A percentile compares a stretch with the other conserved stretches of the same genome.
phyloP scores from a whole-genome alignment of 257 asterid species.

The Primulina tabacum region DNA sequence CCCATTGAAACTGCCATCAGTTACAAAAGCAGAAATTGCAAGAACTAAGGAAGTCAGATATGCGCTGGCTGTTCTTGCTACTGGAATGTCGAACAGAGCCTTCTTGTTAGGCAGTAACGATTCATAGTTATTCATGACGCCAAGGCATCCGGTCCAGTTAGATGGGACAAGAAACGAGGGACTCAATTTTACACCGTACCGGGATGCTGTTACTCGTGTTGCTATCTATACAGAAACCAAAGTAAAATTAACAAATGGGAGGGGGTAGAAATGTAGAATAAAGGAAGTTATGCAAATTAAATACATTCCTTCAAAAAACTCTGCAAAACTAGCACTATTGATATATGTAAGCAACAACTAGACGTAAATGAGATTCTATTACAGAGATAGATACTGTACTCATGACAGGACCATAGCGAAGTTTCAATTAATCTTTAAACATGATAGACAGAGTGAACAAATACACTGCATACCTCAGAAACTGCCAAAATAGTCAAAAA shows the following conservation, averaged over 20 bases:
- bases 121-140: slow-evolving; percentile 84
- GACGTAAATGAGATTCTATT: no score
- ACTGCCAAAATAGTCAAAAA: slow-evolving; percentile 81
- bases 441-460: neutral
- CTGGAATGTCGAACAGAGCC: slow-evolving; percentile 88
- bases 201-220: slow-evolving; percentile 70
- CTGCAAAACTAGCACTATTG: no score
- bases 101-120: slow-evolving; percentile 75
- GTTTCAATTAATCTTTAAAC: no score
- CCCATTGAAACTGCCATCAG: slow-evolving; percentile 87
- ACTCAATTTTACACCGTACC: slow-evolving; percentile 79
- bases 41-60: slow-evolving; percentile 69
- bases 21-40: slow-evolving; percentile 64
- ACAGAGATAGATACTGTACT: no score
- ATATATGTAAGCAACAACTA: no score
- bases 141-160: slow-evolving; percentile 88
- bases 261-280: neutral
- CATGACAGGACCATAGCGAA: no score
- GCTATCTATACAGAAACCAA: slow-evolving; percentile 44
- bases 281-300: neutral
- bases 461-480: slow-evolving; percentile 64
- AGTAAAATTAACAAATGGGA: neutral
- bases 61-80: slow-evolving; percentile 83
- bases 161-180: slow-evolving; percentile 97
- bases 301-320: no score